phyloP scores from a whole-genome alignment of 2,329 filamentous ascomycete species.

The Phialophora expanda region DNA sequence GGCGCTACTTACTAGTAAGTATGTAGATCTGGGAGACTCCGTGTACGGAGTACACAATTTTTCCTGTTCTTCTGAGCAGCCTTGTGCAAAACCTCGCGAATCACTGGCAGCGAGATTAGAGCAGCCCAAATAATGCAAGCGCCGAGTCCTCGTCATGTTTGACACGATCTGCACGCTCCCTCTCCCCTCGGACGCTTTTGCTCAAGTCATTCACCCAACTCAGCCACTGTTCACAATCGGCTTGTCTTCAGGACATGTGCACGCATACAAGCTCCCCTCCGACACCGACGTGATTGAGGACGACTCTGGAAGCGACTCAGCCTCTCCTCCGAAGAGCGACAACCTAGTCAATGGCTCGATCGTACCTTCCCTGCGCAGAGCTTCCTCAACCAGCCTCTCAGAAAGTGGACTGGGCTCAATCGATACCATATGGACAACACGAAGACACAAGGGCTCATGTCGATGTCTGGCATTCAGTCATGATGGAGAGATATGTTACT shows the following conservation, averaged over 20 bases:
- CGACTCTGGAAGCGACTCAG: conserved; percentile 21
- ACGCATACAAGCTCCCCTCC: conserved; percentile 64
- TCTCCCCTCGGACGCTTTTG: conserved; percentile 82
- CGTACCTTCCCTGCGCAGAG: conserved; percentile 37
- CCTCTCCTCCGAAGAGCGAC: conserved; percentile 20
- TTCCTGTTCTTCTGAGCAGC: not conserved
- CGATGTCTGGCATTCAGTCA: conserved; percentile 76
- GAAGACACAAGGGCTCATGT: conserved; percentile 92
- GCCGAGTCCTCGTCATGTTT: conserved; percentile 52
- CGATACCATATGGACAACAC: conserved; percentile 82
- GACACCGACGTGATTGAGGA: conserved; percentile 52
- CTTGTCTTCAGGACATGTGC: conserved; percentile 61
- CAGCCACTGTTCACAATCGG: conserved; percentile 87
- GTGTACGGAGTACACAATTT: too few relatives aligned
- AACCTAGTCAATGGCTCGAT: conserved; percentile 32
- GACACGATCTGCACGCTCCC: conserved; percentile 91
- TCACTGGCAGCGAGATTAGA: not conserved
- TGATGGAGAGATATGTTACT: conserved; percentile 73
- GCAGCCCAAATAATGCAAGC: not conserved
- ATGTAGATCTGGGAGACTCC: not conserved
- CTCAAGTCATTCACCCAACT: conserved; percentile 82
- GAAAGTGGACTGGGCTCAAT: conserved; percentile 74
- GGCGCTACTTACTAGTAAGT: not conserved
- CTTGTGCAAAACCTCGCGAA: not conserved
- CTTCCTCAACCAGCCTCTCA: conserved; percentile 47